Evolutionary conservation across 2,329 filamentous ascomycete genomes (phyloP).

Genomic region (Ceratocystis lukuohia): DNA sequence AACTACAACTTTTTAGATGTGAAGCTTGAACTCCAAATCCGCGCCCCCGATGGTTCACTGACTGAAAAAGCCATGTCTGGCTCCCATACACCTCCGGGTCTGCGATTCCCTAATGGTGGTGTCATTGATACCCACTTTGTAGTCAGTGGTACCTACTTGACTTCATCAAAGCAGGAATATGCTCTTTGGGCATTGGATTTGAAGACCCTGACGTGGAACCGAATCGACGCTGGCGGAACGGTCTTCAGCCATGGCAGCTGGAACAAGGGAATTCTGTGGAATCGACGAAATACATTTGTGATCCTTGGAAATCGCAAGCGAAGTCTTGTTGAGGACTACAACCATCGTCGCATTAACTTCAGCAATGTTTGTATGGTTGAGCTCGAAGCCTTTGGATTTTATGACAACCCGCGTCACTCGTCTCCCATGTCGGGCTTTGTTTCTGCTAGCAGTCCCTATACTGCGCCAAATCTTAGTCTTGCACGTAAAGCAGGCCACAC

Average conservation of each 20-base stretch:
- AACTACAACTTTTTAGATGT: constrained; percentile 99
- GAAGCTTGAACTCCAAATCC: constrained; percentile 84
- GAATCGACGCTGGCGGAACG: constrained; percentile 85
- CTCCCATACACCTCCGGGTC: constrained; percentile 72
- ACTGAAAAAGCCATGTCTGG: constrained; percentile 82
- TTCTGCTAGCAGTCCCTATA: constrained; percentile 64
- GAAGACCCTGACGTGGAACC: constrained; percentile 77
- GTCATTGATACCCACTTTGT: constrained; percentile 95
- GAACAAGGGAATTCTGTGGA: constrained; percentile 92
- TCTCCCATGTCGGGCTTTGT: constrained; percentile 69
- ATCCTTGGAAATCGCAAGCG: constrained; percentile 88
- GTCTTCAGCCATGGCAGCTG: constrained; percentile 96
- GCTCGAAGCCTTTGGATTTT: constrained; percentile 90
- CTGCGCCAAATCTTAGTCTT: constrained; percentile 41
- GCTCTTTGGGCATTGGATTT: constrained; percentile 91
- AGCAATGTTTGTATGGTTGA: constrained; percentile 95
- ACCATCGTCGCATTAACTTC: constrained; percentile 94
- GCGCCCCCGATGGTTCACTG: constrained; percentile 68
- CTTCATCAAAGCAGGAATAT: constrained; percentile 96
- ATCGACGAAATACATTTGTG: constrained; percentile 84
- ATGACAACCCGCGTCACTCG: constrained; percentile 78
- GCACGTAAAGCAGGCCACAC: constrained; percentile 49
- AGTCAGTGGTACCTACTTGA: constrained; percentile 92
- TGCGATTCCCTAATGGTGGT: constrained; percentile 90
- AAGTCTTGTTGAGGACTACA: constrained; percentile 93